These are phyloP conservation scores for Lunularia cruciata DNA, from an alignment of 225 moss, liverwort and hornwort species.

Conservation along the genomic window DNA sequence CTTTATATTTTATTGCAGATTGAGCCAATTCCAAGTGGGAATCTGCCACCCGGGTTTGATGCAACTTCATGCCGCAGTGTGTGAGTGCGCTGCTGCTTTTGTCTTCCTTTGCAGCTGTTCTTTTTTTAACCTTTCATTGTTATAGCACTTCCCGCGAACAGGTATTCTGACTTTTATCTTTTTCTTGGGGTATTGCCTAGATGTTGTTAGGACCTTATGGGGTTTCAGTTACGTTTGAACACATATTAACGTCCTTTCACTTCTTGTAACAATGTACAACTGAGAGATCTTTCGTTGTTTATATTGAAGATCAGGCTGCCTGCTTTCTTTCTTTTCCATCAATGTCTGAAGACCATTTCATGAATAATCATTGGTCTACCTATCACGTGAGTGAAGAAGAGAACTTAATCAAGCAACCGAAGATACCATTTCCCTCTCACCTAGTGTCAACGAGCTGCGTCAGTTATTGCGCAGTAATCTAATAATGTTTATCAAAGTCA, in stretches of 20 bases:
- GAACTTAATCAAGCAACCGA: slow-evolving; percentile 3
- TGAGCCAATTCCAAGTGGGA: slow-evolving; percentile 99
- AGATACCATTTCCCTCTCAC: background rate
- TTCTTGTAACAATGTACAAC: slow-evolving; percentile 18
- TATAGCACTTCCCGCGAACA: slow-evolving; percentile 46
- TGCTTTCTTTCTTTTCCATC: slow-evolving; percentile 17
- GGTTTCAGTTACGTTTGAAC: slow-evolving; percentile 26
- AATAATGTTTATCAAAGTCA: background rate
- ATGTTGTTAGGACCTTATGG: slow-evolving; percentile 33
- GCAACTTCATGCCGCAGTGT: slow-evolving; percentile 99
- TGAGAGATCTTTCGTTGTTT: slow-evolving; percentile 17
- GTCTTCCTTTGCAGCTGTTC: slow-evolving; percentile 55
- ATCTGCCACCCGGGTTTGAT: slow-evolving; percentile 99
- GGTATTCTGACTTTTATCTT: slow-evolving; percentile 61
- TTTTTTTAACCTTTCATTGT: slow-evolving; percentile 51
- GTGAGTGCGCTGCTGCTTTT: slow-evolving; percentile 76
- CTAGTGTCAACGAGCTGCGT: background rate
- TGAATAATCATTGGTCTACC: background rate
- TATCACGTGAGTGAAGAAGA: slow-evolving; percentile 12
- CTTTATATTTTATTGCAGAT: slow-evolving; percentile 87
- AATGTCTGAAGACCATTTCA: slow-evolving; percentile 6
- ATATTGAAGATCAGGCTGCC: slow-evolving; percentile 9
- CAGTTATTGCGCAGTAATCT: background rate
- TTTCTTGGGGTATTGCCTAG: slow-evolving; percentile 42
- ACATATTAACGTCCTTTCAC: slow-evolving; percentile 22